These are phyloP conservation scores for Alternaria metachromatica DNA, from an alignment of 2,329 filamentous ascomycete genomes.

Conservation along the genomic window DNA sequence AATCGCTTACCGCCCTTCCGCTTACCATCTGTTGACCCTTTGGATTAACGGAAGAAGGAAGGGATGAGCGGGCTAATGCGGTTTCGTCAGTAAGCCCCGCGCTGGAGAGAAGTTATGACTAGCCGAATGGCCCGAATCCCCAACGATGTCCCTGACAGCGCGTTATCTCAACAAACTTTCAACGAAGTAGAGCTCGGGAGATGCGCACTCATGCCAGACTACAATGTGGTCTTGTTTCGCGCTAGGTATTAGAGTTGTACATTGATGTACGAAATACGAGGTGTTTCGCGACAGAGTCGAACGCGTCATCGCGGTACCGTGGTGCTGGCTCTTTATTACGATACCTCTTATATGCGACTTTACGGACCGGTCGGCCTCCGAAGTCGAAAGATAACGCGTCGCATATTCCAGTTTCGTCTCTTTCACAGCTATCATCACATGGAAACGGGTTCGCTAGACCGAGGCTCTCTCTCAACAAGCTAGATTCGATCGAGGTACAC, in stretches of 20 bases:
- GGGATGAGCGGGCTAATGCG: background rate
- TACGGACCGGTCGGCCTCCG: background rate
- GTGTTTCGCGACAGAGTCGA: background rate
- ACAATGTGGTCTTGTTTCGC: background rate
- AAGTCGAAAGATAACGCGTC: no score
- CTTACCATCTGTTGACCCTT: background rate
- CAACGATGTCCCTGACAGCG: background rate
- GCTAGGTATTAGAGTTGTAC: background rate
- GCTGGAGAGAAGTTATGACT: background rate
- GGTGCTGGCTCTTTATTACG: background rate
- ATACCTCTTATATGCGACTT: background rate
- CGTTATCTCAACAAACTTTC: background rate
- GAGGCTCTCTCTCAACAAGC: background rate
- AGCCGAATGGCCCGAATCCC: background rate
- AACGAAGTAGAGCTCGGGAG: background rate
- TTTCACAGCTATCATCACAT: background rate
- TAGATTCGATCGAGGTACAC: background rate
- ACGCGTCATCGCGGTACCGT: background rate
- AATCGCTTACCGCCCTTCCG: background rate
- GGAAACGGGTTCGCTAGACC: background rate
- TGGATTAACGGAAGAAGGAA: background rate
- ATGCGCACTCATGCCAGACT: background rate
- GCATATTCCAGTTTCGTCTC: background rate
- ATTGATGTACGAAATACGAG: background rate
- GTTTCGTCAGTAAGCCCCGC: background rate